phyloP scores from a whole-genome alignment of 768 basidiomycete genomes.

The Russula emetica region DNA sequence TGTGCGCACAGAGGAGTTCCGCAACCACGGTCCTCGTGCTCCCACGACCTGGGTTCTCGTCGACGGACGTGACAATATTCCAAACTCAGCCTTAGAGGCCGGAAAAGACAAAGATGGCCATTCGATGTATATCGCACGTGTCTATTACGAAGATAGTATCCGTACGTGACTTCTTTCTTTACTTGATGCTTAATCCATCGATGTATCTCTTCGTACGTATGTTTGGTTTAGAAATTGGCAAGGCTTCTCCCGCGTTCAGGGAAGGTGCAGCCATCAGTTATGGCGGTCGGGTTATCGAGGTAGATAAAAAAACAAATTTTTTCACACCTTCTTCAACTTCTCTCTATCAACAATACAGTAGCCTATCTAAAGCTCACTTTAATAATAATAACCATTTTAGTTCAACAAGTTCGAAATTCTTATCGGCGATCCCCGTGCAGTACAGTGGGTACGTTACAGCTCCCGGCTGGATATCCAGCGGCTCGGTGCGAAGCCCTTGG shows the following conservation, averaged over 20 bases:
- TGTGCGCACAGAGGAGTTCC: slow-evolving; percentile 48
- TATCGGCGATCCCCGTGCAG: slow-evolving; percentile 52
- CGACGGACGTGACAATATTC: slow-evolving; percentile 52
- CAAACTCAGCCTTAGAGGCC: slow-evolving; percentile 47
- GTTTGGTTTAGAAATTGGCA: slow-evolving; percentile 61
- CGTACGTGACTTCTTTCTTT: too few relatives aligned
- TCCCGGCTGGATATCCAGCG: slow-evolving; percentile 44
- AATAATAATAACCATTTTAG: too few relatives aligned
- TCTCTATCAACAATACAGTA: too few relatives aligned
- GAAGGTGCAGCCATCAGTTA: slow-evolving; percentile 64
- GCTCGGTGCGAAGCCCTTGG: slow-evolving; percentile 53
- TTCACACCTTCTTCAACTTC: too few relatives aligned
- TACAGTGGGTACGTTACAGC: slow-evolving; percentile 53
- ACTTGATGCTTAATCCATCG: too few relatives aligned
- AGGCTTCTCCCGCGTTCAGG: slow-evolving; percentile 53
- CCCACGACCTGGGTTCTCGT: slow-evolving; percentile 62
- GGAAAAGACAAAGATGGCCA: slow-evolving; percentile 53
- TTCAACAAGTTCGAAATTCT: slow-evolving; percentile 70
- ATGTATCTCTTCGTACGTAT: too few relatives aligned
- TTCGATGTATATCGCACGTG: slow-evolving; percentile 55
- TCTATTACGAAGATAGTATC: slow-evolving; percentile 52
- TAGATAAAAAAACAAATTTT: too few relatives aligned
- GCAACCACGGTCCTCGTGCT: slow-evolving; percentile 39
- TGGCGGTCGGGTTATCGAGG: too few relatives aligned
- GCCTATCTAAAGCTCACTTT: too few relatives aligned